Base-by-base conservation (phyloP, 1,139 yeast species). In the Suhomyces chickasaworum region DNA sequence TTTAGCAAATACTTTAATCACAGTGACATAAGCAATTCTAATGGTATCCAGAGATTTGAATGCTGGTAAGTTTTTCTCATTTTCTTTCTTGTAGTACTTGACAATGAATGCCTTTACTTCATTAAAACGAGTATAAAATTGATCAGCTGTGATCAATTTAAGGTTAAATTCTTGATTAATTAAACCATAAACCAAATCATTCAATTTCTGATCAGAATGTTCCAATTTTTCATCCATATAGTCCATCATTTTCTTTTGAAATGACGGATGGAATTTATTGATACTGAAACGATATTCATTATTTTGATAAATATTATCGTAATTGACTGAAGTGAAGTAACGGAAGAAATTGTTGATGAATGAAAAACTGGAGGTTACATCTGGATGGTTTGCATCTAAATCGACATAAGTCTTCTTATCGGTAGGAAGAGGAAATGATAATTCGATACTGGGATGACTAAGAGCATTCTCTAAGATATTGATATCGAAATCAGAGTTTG, bases 41-140 rank as follows among this genome's bases (percentile, higher is more conserved):
- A 73, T 37, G 45, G 70, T 69, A 38, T 59, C 56, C 29, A 57
- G 58, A 17, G 66, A 54, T 23, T 53, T 50, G 48, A 61, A 67
- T 7, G 47, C 45, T 15, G 80, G 79, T 54, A 73, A 62, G 54
- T 73, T 73, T 49, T 63, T 69, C 21, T 61, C 56, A 50, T 75
- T 75, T 48, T 73, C 67, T 36, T 49, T 39, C 46, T 65, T 64
- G 54, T 74, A 75, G 53, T 67, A 73, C 30, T 65, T 56, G 17
- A 73, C 65, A 73, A 75, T 70, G 49, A 69, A 75, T 13, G 54
- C 51, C 55, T 73, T 75, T 41, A 75, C 77, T 42, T 67, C 63
- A 36, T 57, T 54, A 54, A 71, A 71, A 49, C 80, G 59, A 18
- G 52, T 44, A 16, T 68, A 63, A 46, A 69, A 69, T 23, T 71